Evolutionary conservation across 306 rosid genomes (phyloP).

Genomic region (Carpinus fangiana): DNA sequence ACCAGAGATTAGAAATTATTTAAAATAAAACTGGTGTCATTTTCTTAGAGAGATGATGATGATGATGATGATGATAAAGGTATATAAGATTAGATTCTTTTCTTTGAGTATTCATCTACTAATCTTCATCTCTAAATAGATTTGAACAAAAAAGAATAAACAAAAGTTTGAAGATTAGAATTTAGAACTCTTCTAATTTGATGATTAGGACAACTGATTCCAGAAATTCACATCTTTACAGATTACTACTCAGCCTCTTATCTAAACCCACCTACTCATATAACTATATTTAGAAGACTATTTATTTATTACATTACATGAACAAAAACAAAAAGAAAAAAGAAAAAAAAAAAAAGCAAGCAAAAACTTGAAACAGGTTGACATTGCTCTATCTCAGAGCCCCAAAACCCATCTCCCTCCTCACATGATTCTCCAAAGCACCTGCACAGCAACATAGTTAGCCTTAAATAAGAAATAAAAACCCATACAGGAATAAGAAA

Average conservation of each 20-base stretch:
- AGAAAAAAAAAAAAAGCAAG: constrained; percentile 4
- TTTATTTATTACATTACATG: constrained; percentile 40
- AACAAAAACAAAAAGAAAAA: background rate
- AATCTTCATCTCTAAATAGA: constrained; percentile 20
- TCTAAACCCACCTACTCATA: constrained; percentile 38
- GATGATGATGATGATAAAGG: background rate
- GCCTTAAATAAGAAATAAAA: constrained; percentile 31
- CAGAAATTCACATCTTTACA: constrained; percentile 41
- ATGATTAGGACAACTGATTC: constrained; percentile 45
- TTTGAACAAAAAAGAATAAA: constrained; percentile 14
- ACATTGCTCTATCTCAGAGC: constrained; percentile 50
- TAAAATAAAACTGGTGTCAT: too few relatives aligned
- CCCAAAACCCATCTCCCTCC: constrained; percentile 58
- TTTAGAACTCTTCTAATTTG: constrained; percentile 31
- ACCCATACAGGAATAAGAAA: constrained; percentile 14
- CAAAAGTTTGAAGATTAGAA: constrained; percentile 44
- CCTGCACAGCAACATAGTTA: constrained; percentile 62
- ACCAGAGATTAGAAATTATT: too few relatives aligned
- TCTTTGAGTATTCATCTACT: constrained; percentile 36
- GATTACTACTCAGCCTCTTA: constrained; percentile 40
- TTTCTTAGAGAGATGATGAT: background rate
- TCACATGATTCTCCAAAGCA: constrained; percentile 71
- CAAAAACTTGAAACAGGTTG: constrained; percentile 52
- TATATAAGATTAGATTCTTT: constrained; percentile 36
- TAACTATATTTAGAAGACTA: constrained; percentile 42